These are phyloP conservation scores for Yamadazyma diddensiae DNA, from an alignment of 1,139 yeast genomes.

Conservation along the genomic window DNA sequence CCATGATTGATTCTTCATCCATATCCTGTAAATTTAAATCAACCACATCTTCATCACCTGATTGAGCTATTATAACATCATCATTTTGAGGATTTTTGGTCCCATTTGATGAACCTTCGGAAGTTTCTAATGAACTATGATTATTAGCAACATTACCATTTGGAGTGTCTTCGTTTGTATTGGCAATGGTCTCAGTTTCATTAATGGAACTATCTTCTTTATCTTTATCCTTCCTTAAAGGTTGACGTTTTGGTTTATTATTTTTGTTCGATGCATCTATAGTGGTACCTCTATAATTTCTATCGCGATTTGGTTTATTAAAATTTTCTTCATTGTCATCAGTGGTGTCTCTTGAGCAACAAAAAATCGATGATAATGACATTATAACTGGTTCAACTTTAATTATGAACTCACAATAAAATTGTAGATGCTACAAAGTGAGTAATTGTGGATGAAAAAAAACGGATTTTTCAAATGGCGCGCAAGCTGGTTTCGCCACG, in stretches of 20 bases:
- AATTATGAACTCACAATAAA: background rate
- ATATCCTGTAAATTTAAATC: constrained; percentile 15
- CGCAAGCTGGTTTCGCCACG: background rate
- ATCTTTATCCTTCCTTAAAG: constrained; percentile 24
- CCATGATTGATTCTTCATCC: constrained; percentile 17
- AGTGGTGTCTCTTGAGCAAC: constrained; percentile 38
- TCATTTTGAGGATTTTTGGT: constrained; percentile 9
- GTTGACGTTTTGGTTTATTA: constrained; percentile 5
- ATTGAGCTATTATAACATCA: constrained; percentile 19
- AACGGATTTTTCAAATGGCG: constrained; percentile 2
- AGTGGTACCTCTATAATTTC: constrained; percentile 1
- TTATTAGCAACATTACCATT: constrained; percentile 6
- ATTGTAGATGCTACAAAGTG: too few relatives aligned
- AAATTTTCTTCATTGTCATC: constrained; percentile 33
- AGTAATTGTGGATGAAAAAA: constrained; percentile 4
- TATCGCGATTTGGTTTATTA: constrained; percentile 1
- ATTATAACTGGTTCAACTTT: too few relatives aligned
- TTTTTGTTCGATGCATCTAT: constrained; percentile 2
- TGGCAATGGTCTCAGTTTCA: constrained; percentile 45
- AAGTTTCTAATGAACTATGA: constrained; percentile 6
- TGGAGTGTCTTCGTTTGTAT: constrained; percentile 32
- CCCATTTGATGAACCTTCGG: constrained; percentile 10
- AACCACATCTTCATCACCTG: constrained; percentile 19
- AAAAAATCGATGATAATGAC: constrained; percentile 31
- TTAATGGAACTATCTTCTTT: constrained; percentile 39